Evolutionary conservation across 179 eudicot species (phyloP), one percentile per base, ranked within the genome.

Genomic region (Spinacia oleracea): DNA sequence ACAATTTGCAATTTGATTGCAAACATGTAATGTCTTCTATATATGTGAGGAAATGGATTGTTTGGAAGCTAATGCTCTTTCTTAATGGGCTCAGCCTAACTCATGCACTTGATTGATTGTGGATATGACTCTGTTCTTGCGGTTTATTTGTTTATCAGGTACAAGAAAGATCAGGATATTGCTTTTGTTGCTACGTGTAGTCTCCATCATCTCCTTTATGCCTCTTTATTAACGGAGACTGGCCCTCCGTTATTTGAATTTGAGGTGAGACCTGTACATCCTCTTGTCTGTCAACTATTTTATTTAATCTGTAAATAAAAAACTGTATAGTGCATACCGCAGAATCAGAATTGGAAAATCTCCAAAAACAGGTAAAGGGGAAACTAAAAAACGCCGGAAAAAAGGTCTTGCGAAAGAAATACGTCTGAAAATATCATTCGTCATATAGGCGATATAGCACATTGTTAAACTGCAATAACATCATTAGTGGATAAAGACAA

Each of bases 191-290:
- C 94, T 56, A 91, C 98, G 45, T 90, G 91, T 79, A 89, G 93
- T 85, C 98, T 96, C 77, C 96, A 93, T 83, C 86, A 87, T 92
- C 90, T 96, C 45, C 91, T 96, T 56, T 89, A 87, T 86, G 97
- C 96, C 67, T 87, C 96, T 48, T 81, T 96, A 80, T 86, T 89
- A 70, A 89, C 97, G 38, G 97, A 96, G 69, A 83, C 84, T 81
- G 98, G 99, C 48, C 98, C 99, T 68, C 98, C 97, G 38, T 83
- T 96, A 84, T 93, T 96, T 82, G 98, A 95, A 80, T 95, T 91
- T 82, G 98, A 95, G 95, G 98, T 92, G 71, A 70, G 65, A 65
- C 72, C 63, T 70, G 5, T 51, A 67, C 67, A 48, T 56, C 48
- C 35, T 63, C 27, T 65, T 1, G 25, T 34, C 25, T 25, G 14